Conservation (phyloP, 208 protist species). For the Trypanosoma theileri region DNA sequence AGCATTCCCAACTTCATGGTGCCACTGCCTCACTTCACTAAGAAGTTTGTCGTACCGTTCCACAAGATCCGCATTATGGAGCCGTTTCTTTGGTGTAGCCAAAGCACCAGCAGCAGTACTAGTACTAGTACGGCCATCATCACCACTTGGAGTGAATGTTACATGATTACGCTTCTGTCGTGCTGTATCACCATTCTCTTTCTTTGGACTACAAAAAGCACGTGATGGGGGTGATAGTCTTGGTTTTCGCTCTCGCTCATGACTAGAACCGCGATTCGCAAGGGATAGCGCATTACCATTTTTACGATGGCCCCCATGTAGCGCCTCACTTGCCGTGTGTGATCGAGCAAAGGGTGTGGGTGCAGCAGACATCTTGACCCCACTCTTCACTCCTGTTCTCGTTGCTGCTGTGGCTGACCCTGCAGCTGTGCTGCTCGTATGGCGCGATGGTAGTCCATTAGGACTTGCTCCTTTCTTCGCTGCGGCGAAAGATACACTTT, state of each 20-base stretch:
- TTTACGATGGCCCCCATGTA: not conserved
- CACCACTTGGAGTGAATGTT: not conserved
- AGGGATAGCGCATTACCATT: too few relatives aligned
- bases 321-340: constrained; percentile 7
- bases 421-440: not conserved
- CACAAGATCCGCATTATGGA: constrained; percentile 10
- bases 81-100: not conserved
- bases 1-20: not conserved
- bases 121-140: not conserved
- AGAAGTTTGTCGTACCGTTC: constrained; percentile 19
- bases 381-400: not conserved
- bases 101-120: not conserved
- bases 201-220: too few relatives aligned
- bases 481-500: not conserved
- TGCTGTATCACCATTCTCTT: too few relatives aligned
- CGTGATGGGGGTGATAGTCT: too few relatives aligned
- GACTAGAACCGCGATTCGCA: too few relatives aligned
- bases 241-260: too few relatives aligned
- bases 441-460: not conserved
- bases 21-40: constrained; percentile 16
- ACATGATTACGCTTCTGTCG: too few relatives aligned
- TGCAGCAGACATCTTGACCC: not conserved
- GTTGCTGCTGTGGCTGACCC: not conserved
- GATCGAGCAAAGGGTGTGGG: constrained; percentile 6
- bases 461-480: not conserved